These are phyloP conservation scores for Lasiosphaeriaceae sp. DNA, from an alignment of 495 filamentous ascomycete species.

Conservation along the genomic window DNA sequence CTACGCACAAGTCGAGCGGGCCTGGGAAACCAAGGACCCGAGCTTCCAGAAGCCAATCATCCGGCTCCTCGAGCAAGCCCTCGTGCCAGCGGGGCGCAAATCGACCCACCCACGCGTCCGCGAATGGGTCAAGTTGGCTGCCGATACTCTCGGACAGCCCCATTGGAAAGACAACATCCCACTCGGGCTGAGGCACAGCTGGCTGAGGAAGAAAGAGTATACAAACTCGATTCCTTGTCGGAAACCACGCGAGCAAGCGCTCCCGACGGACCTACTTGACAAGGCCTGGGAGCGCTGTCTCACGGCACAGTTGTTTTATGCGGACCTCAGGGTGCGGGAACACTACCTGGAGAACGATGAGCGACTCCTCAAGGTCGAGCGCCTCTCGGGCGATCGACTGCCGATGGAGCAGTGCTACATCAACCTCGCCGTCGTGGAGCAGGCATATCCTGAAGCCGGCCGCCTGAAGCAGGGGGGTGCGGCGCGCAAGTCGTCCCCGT, in stretches of 20 bases:
- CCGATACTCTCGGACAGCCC: neutral
- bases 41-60: neutral
- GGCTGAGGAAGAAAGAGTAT: too few species aligned
- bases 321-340: too few species aligned
- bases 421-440: constrained; percentile 28
- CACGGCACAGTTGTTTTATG: too few species aligned
- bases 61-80: neutral
- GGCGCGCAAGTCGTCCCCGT: constrained; percentile 16
- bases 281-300: too few species aligned
- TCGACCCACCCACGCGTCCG: neutral
- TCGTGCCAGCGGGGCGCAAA: neutral
- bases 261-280: too few species aligned
- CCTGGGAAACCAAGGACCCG: neutral
- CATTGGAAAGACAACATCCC: neutral
- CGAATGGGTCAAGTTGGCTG: neutral
- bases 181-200: too few species aligned
- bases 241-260: too few species aligned
- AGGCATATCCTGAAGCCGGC: constrained; percentile 1
- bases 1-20: neutral
- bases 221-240: too few species aligned
- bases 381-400: constrained; percentile 30
- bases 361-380: constrained; percentile 33
- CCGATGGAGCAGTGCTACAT: constrained; percentile 36
- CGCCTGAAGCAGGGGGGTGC: constrained; percentile 4
- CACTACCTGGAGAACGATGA: too few species aligned